A percentile compares a stretch with the other conserved stretches of the same genome.
Evolutionary conservation across 371 early-diverging fungal genomes (phyloP).

Genomic region (Rhizopus stolonifer): DNA sequence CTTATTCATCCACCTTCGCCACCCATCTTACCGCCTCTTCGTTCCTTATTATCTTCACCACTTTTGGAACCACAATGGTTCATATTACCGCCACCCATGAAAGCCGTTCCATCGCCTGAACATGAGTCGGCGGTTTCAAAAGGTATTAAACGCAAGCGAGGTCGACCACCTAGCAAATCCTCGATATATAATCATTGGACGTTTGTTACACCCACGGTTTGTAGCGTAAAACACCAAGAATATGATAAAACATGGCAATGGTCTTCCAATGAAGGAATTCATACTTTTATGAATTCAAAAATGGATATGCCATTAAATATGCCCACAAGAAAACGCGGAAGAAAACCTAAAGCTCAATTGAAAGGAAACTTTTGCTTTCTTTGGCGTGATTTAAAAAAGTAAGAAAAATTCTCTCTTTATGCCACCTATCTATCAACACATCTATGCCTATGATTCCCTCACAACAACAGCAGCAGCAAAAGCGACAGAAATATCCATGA

Average conservation of each 20-base stretch:
- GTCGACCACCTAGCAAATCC: constrained; percentile 35
- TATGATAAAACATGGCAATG: not conserved
- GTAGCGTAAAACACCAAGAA: constrained; percentile 18
- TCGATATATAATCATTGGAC: constrained; percentile 38
- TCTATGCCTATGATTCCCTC: no score
- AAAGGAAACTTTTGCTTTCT: constrained; percentile 51
- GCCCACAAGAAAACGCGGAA: constrained; percentile 45
- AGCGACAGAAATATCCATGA: no score
- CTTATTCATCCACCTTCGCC: not conserved
- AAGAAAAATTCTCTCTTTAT: no score
- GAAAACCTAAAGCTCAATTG: constrained; percentile 48
- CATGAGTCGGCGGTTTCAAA: no score
- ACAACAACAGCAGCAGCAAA: no score
- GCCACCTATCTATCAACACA: no score
- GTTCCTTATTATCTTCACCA: not conserved
- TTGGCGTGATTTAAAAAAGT: constrained; percentile 25
- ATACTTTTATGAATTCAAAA: constrained; percentile 38
- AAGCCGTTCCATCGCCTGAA: no score
- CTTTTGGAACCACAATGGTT: not conserved
- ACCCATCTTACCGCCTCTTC: not conserved
- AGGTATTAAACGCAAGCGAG: constrained; percentile 34
- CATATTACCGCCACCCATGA: not conserved
- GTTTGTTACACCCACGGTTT: constrained; percentile 44
- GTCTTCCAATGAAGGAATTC: constrained; percentile 16
- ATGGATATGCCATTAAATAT: constrained; percentile 43